These are phyloP conservation scores for Babesia bovis DNA, from an alignment of 169 alveolate genomes.

Conservation along the genomic window DNA sequence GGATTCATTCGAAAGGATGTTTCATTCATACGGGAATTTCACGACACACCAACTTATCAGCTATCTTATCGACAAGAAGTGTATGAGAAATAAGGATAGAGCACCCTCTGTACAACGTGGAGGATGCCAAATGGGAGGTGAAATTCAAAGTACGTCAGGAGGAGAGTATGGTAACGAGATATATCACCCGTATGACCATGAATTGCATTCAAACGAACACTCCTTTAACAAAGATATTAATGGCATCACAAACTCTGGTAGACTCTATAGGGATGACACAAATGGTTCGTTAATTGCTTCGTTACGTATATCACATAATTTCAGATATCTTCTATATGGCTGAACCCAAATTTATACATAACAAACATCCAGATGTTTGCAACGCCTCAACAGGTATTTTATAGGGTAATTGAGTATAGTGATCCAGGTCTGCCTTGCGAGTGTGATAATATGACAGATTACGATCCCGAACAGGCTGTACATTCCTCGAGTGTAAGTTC, in stretches of 20 bases:
- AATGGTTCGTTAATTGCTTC: background rate
- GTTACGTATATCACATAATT: background rate
- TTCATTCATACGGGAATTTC: slow-evolving; percentile 10
- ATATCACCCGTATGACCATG: background rate
- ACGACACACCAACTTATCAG: slow-evolving; percentile 13
- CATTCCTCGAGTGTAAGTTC: background rate
- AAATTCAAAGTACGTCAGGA: background rate
- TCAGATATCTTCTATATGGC: background rate
- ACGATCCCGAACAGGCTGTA: background rate
- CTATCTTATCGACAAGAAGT: slow-evolving; percentile 10
- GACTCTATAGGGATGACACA: background rate
- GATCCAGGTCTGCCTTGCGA: background rate
- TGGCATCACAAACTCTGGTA: background rate
- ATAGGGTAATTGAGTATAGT: background rate
- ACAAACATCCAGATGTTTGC: background rate
- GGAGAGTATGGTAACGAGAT: background rate
- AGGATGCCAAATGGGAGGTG: background rate
- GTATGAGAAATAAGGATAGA: background rate
- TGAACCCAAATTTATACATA: background rate
- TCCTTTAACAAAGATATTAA: background rate
- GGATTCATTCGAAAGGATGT: slow-evolving; percentile 6
- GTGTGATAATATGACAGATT: slow-evolving; percentile 3
- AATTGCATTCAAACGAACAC: background rate
- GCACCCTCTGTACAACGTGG: background rate
- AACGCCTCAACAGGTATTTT: background rate